Conservation (phyloP, 495 filamentous ascomycete genomes). For the Penicillium macrosclerotiorum region DNA sequence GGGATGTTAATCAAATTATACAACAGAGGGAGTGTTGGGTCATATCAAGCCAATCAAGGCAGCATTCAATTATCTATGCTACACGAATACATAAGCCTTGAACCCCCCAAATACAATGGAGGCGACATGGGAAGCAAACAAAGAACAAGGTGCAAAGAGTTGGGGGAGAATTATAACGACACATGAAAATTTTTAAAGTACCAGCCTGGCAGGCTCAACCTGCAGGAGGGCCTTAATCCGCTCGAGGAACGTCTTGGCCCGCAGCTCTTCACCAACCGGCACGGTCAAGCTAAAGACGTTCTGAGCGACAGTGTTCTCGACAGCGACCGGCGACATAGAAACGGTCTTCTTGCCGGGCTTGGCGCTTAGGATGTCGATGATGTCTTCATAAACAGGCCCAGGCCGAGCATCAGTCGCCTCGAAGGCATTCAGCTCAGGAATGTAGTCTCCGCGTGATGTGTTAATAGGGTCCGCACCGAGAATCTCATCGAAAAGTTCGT, state of each 20-base stretch:
- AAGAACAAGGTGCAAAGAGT: constrained; percentile 11
- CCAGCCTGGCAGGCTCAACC: constrained; percentile 74
- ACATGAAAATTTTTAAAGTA: constrained; percentile 45
- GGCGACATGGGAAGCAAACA: constrained; percentile 16
- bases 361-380: constrained; percentile 74
- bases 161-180: constrained; percentile 11
- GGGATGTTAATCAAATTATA: too few relatives aligned
- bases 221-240: constrained; percentile 80
- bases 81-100: constrained; percentile 27
- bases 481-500: constrained; percentile 87
- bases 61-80: constrained; percentile 34
- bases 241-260: constrained; percentile 78
- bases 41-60: constrained; percentile 13
- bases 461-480: constrained; percentile 64
- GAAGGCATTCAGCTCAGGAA: constrained; percentile 72
- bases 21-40: constrained; percentile 4
- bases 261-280: constrained; percentile 70
- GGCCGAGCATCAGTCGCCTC: constrained; percentile 26
- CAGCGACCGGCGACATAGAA: constrained; percentile 11
- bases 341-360: constrained; percentile 35
- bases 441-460: constrained; percentile 58
- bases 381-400: constrained; percentile 47
- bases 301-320: constrained; percentile 43
- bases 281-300: constrained; percentile 82
- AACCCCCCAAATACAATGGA: constrained; percentile 10